These are phyloP conservation scores for Populus simonii DNA, from an alignment of 345 rosid species.

Conservation along the genomic window DNA sequence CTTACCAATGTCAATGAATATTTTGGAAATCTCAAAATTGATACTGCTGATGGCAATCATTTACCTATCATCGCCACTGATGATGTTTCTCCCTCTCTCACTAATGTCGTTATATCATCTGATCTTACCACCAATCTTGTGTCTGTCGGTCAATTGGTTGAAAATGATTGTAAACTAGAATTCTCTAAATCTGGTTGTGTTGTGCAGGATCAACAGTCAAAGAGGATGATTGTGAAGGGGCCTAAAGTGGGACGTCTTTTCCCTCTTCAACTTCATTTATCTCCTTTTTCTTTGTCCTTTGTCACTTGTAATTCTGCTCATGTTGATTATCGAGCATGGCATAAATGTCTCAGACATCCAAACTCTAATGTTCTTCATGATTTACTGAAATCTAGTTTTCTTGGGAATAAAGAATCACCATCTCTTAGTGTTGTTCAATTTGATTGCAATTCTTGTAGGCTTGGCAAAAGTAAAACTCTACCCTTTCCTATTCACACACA, in stretches of 20 bases:
- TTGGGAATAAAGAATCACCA: neutral
- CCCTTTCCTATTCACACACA: neutral
- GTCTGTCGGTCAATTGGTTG: neutral
- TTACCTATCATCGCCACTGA: neutral
- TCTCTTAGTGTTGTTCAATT: neutral
- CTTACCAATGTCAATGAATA: neutral
- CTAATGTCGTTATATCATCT: neutral
- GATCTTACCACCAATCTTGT: neutral
- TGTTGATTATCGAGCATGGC: neutral
- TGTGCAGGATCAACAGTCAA: conserved; percentile 12
- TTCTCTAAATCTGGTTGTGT: conserved; percentile 1
- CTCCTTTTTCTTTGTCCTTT: neutral
- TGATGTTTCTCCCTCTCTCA: neutral
- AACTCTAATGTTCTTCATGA: neutral
- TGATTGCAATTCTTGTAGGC: neutral
- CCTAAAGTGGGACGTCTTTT: conserved; percentile 1
- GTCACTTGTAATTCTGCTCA: neutral
- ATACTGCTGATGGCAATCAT: neutral
- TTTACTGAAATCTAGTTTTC: neutral
- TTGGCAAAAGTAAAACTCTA: neutral
- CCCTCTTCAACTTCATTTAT: neutral
- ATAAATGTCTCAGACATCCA: neutral
- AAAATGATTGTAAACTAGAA: neutral
- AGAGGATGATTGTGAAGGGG: conserved; percentile 3
- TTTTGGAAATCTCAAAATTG: neutral